A percentile compares a stretch with the other conserved stretches of the same genome.
phyloP scores from a whole-genome alignment of 2,329 filamentous ascomycete genomes.

The Huntiella abstrusa region DNA sequence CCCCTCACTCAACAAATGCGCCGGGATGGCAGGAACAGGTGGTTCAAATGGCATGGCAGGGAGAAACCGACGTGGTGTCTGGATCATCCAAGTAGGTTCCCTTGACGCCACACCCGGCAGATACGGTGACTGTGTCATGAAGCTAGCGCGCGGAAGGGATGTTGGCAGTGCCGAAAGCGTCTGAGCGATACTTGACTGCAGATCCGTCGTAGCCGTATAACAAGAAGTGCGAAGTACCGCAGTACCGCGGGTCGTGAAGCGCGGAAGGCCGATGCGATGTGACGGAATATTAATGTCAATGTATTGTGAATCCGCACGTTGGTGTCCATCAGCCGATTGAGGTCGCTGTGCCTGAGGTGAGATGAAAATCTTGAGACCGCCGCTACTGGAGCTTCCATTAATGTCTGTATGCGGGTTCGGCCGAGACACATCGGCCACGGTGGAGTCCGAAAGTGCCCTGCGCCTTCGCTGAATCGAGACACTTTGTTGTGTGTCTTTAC shows the following conservation, averaged over 20 bases:
- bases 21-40: constrained; percentile 1
- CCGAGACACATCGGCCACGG: constrained; percentile 36
- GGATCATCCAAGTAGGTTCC: constrained; percentile 11
- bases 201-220: constrained; percentile 56
- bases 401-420: constrained; percentile 21
- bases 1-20: constrained; percentile 15
- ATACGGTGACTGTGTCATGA: constrained; percentile 4
- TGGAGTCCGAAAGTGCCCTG: constrained; percentile 60
- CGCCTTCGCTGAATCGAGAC: constrained; percentile 22
- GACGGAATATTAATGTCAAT: constrained; percentile 59
- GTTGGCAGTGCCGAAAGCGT: constrained; percentile 2
- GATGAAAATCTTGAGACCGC: constrained; percentile 64
- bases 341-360: constrained; percentile 27
- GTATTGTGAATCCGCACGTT: constrained; percentile 24
- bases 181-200: constrained; percentile 7
- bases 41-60: not conserved
- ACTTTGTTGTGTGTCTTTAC: constrained; percentile 1
- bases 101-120: constrained; percentile 7
- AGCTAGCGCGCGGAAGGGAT: constrained; percentile 7
- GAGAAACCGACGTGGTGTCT: constrained; percentile 7
- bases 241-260: constrained; percentile 59
- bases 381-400: constrained; percentile 34
- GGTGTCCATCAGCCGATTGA: constrained; percentile 35
- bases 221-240: constrained; percentile 66
- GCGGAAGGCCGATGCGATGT: constrained; percentile 65